These are phyloP conservation scores for Hordeum vulgare DNA, from an alignment of 176 grass and related monocot genomes.

Conservation along the genomic window MorexV3_pseudomolecules_assembly NC_058519.1:422935181-422935680, in stretches of 20 bases:
- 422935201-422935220: constrained; percentile 45
- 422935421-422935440: not conserved
- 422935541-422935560: constrained; percentile 38
- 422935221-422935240: constrained; percentile 37
- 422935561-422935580: constrained; percentile 48
- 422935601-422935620: constrained; percentile 83
- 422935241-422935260: constrained; percentile 43
- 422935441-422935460: constrained; percentile 24
- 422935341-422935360: constrained; percentile 27
- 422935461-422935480: constrained; percentile 13
- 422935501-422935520: constrained; percentile 22
- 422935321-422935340: constrained; percentile 33
- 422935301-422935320: constrained; percentile 40
- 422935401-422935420: too few species aligned
- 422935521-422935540: constrained; percentile 42
- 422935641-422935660: constrained; percentile 81
- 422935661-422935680: constrained; percentile 72
- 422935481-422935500: constrained; percentile 10
- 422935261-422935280: constrained; percentile 42
- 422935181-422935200: constrained; percentile 30
- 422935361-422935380: not conserved
- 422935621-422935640: constrained; percentile 70
- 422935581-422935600: constrained; percentile 67
- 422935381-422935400: not conserved
- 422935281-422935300: constrained; percentile 37